Evolutionary conservation across 352 stramenopile species (phyloP), one percentile per base, ranked within the genome.

Genomic region (Bremia lactucae): DNA sequence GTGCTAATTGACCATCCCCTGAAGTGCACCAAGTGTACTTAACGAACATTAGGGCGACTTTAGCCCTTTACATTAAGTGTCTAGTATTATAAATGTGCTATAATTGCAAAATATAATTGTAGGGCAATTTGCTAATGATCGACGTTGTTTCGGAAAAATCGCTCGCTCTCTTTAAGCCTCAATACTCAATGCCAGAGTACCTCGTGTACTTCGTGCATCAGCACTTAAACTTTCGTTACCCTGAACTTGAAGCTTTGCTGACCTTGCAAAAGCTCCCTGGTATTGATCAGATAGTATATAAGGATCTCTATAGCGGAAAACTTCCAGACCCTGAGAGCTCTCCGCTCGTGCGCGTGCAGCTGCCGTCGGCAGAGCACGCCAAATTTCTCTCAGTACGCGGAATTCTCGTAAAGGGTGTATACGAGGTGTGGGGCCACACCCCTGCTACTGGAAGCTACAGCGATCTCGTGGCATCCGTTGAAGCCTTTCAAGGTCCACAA

Each of bases 141-240:
- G n/a, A n/a, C n/a, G n/a, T n/a, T n/a, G n/a, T n/a, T n/a, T n/a
- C n/a, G n/a, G n/a, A n/a, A n/a, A n/a, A n/a, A n/a, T n/a, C n/a
- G n/a, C n/a, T n/a, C n/a, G n/a, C n/a, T n/a, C n/a, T n/a, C n/a
- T n/a, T n/a, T n/a, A n/a, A n/a, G n/a, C n/a, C n/a, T n/a, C n/a
- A n/a, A n/a, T n/a, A n/a, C n/a, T n/a, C n/a, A 52, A 79, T 79
- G 71, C 68, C 57, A 25, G 72, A 83, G 52, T 88, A 82, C 55
- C 66, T 88, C 41, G 73, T 88, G 16, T 85, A 79, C 51, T 88
- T 84, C 55, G 75, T 88, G 56, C 75, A 88, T 45, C 72, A 75
- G 34, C 75, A 88, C 66, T 88, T 86, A 25, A 64, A 79, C 36
- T 89, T 89, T 55, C 73, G 79, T 14, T 86, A 88, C 43, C 74